A percentile compares a stretch with the other conserved stretches of the same genome.
These are phyloP conservation scores for Ettlia oleoabundans DNA, from an alignment of 139 green algal genomes.

Conservation along the genomic window DNA sequence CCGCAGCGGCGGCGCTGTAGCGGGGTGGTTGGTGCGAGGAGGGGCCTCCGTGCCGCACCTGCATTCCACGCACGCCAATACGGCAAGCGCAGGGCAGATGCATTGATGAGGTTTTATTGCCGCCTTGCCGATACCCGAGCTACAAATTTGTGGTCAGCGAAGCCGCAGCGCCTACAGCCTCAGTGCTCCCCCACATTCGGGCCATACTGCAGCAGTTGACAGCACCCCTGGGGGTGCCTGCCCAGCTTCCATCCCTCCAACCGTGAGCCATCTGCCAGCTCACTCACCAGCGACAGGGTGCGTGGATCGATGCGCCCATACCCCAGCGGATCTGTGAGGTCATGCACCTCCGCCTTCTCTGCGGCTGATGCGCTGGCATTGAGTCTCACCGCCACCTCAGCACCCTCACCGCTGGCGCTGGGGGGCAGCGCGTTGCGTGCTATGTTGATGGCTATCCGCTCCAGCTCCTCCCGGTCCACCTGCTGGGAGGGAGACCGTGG, in stretches of 20 bases:
- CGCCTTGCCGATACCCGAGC: too few relatives aligned
- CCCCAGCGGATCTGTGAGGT: constrained; percentile 57
- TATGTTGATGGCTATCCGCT: constrained; percentile 47
- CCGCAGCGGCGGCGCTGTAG: background rate
- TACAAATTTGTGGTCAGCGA: background rate
- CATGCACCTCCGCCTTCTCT: constrained; percentile 14
- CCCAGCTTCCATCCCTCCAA: too few relatives aligned
- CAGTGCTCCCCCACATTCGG: background rate
- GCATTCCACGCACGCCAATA: background rate
- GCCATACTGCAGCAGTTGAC: too few relatives aligned
- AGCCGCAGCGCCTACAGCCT: background rate
- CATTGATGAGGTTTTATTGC: too few relatives aligned
- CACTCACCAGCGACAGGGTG: constrained; percentile 41
- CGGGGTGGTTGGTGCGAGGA: background rate
- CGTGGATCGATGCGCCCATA: constrained; percentile 55
- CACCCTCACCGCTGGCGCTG: constrained; percentile 28
- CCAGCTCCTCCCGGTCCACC: constrained; percentile 44
- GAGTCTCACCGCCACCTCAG: background rate
- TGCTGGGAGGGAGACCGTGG: too few relatives aligned
- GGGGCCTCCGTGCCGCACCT: background rate
- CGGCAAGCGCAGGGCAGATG: too few relatives aligned
- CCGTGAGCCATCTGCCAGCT: too few relatives aligned
- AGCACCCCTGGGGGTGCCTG: too few relatives aligned
- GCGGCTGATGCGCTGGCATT: background rate
- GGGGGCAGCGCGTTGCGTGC: constrained; percentile 36